Percentiles rank a stretch among this genome's conserved stretches.
phyloP scores from a whole-genome alignment of 2,329 filamentous ascomycete species.

The Amylocarpus encephaloides region DNA sequence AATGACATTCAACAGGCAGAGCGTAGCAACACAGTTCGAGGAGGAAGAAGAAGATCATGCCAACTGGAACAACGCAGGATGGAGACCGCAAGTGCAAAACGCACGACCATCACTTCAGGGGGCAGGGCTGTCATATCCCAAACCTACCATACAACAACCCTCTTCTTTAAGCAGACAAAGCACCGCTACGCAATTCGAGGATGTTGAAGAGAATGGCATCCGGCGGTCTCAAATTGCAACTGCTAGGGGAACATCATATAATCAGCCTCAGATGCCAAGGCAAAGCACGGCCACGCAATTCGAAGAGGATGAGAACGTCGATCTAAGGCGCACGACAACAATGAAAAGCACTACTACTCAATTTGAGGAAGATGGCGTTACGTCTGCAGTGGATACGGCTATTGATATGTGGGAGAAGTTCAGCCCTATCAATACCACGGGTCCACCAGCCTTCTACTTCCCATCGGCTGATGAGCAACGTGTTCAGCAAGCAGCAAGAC shows the following conservation, averaged over 20 bases:
- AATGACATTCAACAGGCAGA: conserved; percentile 18
- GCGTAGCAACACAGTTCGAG: conserved; percentile 30
- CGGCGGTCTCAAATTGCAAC: conserved; percentile 2
- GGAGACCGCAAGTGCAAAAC: conserved; percentile 4
- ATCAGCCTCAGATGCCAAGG: conserved; percentile 10
- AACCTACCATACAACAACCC: background rate
- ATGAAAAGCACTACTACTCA: background rate
- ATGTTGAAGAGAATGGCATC: conserved; percentile 2
- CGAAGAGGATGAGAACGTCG: conserved; percentile 5
- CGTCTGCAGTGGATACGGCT: conserved; percentile 5
- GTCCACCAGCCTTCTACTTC: conserved; percentile 11
- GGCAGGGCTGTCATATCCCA: conserved; percentile 3
- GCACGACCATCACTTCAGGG: conserved; percentile 4
- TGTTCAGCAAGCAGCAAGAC: background rate
- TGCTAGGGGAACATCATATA: conserved; percentile 2
- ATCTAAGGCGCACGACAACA: background rate
- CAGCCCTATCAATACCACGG: conserved; percentile 6
- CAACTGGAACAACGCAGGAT: background rate
- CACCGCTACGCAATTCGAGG: conserved; percentile 5
- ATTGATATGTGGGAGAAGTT: conserved; percentile 15
- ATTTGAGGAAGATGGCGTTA: conserved; percentile 5
- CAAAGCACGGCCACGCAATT: conserved; percentile 23
- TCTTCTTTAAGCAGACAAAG: conserved; percentile 3
- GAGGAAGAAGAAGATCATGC: conserved; percentile 26
- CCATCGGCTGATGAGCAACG: conserved; percentile 6